Base-by-base conservation (phyloP, 2,329 filamentous ascomycete genomes). In the Cadophora luteo-olivacea region DNA sequence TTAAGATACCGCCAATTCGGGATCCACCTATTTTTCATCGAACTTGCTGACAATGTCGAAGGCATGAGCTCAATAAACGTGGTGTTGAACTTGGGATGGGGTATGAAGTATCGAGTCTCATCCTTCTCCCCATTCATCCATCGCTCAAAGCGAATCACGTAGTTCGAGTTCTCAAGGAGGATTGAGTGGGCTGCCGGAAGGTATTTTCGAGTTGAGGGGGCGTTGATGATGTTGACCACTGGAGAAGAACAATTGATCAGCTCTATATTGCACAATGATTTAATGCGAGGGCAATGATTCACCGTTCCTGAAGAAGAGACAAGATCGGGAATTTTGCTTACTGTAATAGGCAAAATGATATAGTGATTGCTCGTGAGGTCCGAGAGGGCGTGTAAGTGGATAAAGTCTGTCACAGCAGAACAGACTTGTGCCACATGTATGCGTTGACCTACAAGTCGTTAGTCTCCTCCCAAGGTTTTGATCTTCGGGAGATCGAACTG, bases 271-370 rank as follows among this genome's bases (percentile, higher is more conserved):
- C n/a, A n/a, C 29, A 29, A 29, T 5, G 5, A 29, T 29, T 29
- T 29, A 29, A 29, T 3, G 29, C 5, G 29, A 29, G 29, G 5
- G 29, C 3, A 29, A 29, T 3, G 29, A 3, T 5, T 29, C 5
- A 16, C 5, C 7, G n/a, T 49, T 6, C 19, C 22, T 14, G 45
- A 49, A 8, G 45, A 49, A 8, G n/a, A 49, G 6, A 49, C 5
- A 11, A 9, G n/a, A 22, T 8, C 6, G 45, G n/a, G 6, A 49
- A 49, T 41, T 22, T 29, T 16, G 38, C 57, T n/a, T 45, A 60
- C 57, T 65, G 38, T 48, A 49, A 9, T 48, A 65, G 29, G 36
- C 52, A 52, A 65, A 65, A 38, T 45, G 52, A 38, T 55, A 65
- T 12, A 65, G 32, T 19, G 49, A 52, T 4, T 29, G 49, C 52